phyloP scores from a whole-genome alignment of 352 stramenopile genomes.

The Pythium apleroticum region DNA sequence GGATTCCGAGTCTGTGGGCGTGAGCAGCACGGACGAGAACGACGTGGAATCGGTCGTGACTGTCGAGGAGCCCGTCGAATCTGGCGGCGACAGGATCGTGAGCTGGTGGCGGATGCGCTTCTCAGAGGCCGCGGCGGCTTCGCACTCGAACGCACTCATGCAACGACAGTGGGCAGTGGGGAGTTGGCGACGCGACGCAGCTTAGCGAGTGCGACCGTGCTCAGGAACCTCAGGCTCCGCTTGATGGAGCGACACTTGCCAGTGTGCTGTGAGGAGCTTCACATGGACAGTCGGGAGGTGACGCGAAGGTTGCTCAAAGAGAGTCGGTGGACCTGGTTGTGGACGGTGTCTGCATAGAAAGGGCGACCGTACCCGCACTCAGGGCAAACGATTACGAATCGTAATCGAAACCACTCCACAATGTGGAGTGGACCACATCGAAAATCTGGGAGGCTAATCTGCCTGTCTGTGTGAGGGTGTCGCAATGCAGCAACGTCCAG shows the following conservation, averaged over 20 bases:
- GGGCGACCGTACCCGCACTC: background rate
- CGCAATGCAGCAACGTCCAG: background rate
- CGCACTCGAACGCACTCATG: slow-evolving; percentile 19
- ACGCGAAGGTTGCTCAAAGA: slow-evolving; percentile 30
- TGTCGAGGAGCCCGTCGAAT: slow-evolving; percentile 1
- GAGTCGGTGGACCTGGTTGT: slow-evolving; percentile 23
- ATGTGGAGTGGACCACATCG: no score
- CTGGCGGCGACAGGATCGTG: slow-evolving; percentile 21
- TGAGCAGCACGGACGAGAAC: background rate
- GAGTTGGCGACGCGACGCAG: background rate
- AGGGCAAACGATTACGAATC: background rate
- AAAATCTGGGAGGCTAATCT: background rate
- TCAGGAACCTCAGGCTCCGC: background rate
- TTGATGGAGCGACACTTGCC: background rate
- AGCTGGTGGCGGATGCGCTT: slow-evolving; percentile 30
- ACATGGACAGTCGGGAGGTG: background rate
- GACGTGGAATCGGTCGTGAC: background rate
- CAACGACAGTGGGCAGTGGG: background rate
- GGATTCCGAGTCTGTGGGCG: slow-evolving; percentile 23
- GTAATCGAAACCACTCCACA: background rate
- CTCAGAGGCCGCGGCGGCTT: slow-evolving; percentile 11
- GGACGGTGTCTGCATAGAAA: background rate
- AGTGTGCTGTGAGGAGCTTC: background rate
- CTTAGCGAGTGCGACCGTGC: slow-evolving; percentile 18
- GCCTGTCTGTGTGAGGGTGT: background rate